These are phyloP conservation scores for Mortierella sp. DNA, from an alignment of 371 early-diverging fungal genomes.

Conservation along the genomic window DNA sequence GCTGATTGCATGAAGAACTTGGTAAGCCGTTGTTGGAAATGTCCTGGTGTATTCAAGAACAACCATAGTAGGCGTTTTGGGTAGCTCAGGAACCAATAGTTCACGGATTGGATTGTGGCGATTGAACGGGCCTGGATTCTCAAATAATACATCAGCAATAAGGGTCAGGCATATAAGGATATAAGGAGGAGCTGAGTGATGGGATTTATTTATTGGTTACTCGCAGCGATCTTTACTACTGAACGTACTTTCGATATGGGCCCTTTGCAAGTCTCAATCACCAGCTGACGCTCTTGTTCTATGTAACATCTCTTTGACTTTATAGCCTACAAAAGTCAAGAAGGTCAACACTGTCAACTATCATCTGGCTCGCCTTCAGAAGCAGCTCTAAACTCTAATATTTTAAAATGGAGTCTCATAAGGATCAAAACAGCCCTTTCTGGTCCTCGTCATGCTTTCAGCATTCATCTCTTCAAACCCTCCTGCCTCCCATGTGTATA, in stretches of 20 bases:
- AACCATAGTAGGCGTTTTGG: not conserved
- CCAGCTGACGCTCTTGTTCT: not conserved
- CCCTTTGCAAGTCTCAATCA: not conserved
- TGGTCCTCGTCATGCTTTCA: not conserved
- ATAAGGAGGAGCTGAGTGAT: no score
- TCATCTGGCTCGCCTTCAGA: constrained; percentile 76
- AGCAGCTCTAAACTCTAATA: constrained; percentile 62
- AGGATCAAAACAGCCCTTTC: not conserved
- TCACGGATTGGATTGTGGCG: not conserved
- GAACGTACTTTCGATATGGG: not conserved
- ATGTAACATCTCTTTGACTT: not conserved
- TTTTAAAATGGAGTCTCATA: not conserved
- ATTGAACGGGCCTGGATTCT: no score
- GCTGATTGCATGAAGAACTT: constrained; percentile 74
- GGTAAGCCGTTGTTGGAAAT: constrained; percentile 58
- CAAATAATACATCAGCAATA: no score
- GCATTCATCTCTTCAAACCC: not conserved
- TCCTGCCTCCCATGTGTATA: not conserved
- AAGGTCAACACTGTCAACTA: constrained; percentile 74
- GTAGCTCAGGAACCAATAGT: not conserved
- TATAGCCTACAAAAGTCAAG: constrained; percentile 65
- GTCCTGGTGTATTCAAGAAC: no score
- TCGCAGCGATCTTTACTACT: not conserved
- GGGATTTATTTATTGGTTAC: no score
- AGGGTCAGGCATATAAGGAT: no score